Base-by-base conservation (phyloP, 2,329 filamentous ascomycete species). In the Fusarium clavum region DNA sequence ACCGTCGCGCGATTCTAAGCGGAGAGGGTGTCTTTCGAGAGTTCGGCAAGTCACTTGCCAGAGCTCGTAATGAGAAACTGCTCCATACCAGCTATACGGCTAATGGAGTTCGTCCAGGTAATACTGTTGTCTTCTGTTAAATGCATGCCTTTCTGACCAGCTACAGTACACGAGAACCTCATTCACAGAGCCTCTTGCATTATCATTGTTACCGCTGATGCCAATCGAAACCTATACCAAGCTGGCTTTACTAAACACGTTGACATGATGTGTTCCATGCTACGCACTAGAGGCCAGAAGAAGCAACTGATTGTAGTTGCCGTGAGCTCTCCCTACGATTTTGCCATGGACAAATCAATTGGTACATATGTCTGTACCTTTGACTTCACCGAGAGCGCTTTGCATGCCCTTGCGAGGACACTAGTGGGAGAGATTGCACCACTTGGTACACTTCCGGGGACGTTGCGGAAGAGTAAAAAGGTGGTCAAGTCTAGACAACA, bases 241-340 rank as follows among this genome's bases (percentile, higher is more conserved):
- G 90, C 94, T 53, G 94, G 94, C 1, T 98, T 98, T 77, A 95
- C 95, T 3, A 98, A 98, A 78, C 95, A 98, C 72, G 93, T 98
- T 11, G 92, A 94, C 14, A 96, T 97, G 91, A 95, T 98, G 81
- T 98, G 94, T 81, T 93, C 92, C 24, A 92, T 94, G 88, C 86
- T 94, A 61, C 88, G 90, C 9, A 89, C 91, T 9, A 88, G 87
- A 16, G 92, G 92, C 3, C 92, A 94, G 76, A 93, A 96, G 79
- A 98, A 97, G 80, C 93, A 94, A 2, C 82, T 98, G 40, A 90
- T 98, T 25, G 95, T 98, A 6, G 92, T 98, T 10, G 92, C 95
- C 1, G 94, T 97, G 72, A 97, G 94, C 80, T 98, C 94, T 1
- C 95, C 95, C 0, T 98, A 98, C 79, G 95, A 98, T 79, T 98